Evolutionary conservation across 768 basidiomycete genomes (phyloP).

Genomic region (Postia placenta): DNA sequence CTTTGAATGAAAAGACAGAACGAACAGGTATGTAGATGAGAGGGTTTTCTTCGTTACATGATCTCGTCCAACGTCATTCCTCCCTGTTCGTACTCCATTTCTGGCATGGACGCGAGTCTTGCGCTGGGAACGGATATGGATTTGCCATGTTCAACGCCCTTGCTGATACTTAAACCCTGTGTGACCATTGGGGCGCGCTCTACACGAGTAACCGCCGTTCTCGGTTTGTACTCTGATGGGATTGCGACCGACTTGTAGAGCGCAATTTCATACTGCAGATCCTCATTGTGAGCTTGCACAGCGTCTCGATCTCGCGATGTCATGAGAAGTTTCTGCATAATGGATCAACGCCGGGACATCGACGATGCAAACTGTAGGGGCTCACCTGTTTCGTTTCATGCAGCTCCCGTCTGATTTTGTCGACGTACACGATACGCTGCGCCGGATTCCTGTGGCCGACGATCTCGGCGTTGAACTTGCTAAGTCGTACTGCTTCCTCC

Average conservation of each 20-base stretch:
- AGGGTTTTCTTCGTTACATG: conserved; percentile 11
- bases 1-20: too few relatives aligned
- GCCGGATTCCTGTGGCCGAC: conserved; percentile 79
- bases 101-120: conserved; percentile 8
- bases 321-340: conserved; percentile 23
- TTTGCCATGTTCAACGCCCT: too few relatives aligned
- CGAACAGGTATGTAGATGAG: too few relatives aligned
- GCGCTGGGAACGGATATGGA: not conserved
- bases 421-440: conserved; percentile 84
- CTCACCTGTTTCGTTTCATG: conserved; percentile 77
- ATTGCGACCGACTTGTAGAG: conserved; percentile 30
- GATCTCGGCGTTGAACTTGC: conserved; percentile 81
- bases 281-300: conserved; percentile 22
- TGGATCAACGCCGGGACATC: not conserved
- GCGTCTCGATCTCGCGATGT: conserved; percentile 27
- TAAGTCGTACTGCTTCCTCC: conserved; percentile 69
- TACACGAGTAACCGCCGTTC: conserved; percentile 29
- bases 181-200: conserved; percentile 21
- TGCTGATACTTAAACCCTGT: conserved; percentile 11
- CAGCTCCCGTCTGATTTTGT: conserved; percentile 73
- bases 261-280: conserved; percentile 26
- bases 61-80: conserved; percentile 29
- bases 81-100: conserved; percentile 8
- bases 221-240: conserved; percentile 22
- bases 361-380: conserved; percentile 5